Conservation (phyloP, 352 stramenopile genomes). For the Phytophthora idaei region DNA sequence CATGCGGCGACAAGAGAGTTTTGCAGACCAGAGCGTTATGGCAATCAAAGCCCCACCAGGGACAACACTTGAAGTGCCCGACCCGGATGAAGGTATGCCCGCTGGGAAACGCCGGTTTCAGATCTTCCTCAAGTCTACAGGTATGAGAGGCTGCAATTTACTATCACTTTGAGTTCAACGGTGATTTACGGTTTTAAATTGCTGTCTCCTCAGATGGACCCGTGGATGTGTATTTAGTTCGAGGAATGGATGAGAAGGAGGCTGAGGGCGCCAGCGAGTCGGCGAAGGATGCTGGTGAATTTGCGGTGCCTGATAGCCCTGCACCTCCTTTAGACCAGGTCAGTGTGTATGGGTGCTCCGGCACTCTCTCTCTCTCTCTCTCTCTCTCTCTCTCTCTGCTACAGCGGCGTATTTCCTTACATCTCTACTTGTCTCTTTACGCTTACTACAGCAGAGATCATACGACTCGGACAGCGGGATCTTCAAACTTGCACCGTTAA, state of each 20-base stretch:
- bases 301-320: conserved; percentile 40
- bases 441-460: conserved; percentile 59
- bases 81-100: conserved; percentile 94
- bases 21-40: conserved; percentile 91
- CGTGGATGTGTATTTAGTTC: conserved; percentile 92
- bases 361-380: neutral
- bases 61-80: conserved; percentile 94
- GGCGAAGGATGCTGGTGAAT: conserved; percentile 18
- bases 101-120: conserved; percentile 90
- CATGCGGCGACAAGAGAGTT: conserved; percentile 84
- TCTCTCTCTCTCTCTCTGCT: neutral
- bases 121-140: conserved; percentile 93
- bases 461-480: conserved; percentile 84
- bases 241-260: conserved; percentile 58
- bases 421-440: conserved; percentile 7
- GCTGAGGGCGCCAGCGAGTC: conserved; percentile 23
- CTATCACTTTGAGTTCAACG: neutral
- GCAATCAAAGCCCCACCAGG: conserved; percentile 94
- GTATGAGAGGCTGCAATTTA: conserved; percentile 34
- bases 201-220: conserved; percentile 60
- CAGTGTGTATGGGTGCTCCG: conserved; percentile 2
- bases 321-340: conserved; percentile 66
- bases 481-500: conserved; percentile 87
- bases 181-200: neutral
- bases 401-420: conserved; percentile 2